Evolutionary conservation across 2,329 filamentous ascomycete genomes (phyloP).

Genomic region (Diaporthe aspalathi): DNA sequence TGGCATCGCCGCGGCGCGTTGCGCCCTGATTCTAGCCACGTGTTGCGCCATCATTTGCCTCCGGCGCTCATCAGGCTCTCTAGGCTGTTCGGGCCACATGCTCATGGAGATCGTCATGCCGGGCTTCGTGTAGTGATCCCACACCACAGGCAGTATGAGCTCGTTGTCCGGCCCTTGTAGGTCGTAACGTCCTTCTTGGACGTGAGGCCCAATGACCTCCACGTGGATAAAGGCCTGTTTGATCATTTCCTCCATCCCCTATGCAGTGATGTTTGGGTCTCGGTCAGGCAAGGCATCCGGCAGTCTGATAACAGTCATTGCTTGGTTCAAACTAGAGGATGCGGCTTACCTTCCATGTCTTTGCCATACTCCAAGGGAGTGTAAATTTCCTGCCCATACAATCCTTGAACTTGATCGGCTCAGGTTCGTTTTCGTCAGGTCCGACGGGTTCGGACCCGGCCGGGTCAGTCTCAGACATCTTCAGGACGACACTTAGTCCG

Average conservation of each 20-base stretch:
- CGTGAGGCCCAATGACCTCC: not conserved
- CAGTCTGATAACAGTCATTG: not conserved
- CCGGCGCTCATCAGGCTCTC: too few species aligned
- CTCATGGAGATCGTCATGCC: not conserved
- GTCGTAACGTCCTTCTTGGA: not conserved
- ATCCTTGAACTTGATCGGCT: not conserved
- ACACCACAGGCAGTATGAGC: not conserved
- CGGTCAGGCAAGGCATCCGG: not conserved
- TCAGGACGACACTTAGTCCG: not conserved
- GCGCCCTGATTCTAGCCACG: too few species aligned
- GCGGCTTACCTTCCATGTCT: not conserved
- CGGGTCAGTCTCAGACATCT: not conserved
- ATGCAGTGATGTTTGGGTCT: not conserved
- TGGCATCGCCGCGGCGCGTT: not conserved
- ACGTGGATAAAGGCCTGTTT: not conserved
- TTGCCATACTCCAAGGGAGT: not conserved
- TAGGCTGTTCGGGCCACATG: not conserved
- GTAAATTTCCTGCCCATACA: not conserved
- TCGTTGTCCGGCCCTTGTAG: not conserved
- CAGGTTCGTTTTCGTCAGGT: not conserved
- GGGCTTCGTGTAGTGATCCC: not conserved
- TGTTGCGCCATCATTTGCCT: too few species aligned
- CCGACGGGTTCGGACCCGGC: too few species aligned
- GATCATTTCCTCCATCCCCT: not conserved
- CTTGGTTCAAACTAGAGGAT: too few species aligned